These are phyloP conservation scores for Zygosaccharomyces siamensis DNA, from an alignment of 805 yeast species.

Conservation along the genomic window DNA sequence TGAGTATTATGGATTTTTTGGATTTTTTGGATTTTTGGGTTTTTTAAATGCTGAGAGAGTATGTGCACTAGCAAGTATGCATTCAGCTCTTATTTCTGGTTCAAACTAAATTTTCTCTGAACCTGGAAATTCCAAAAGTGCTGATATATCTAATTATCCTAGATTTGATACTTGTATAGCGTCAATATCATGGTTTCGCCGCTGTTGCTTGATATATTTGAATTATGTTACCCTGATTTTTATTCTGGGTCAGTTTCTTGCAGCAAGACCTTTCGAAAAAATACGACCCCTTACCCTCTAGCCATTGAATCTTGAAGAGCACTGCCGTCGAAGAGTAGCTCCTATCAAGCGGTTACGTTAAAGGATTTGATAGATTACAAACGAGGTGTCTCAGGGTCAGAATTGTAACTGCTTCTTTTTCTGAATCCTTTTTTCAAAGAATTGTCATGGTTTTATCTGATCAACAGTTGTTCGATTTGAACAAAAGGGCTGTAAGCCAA, in stretches of 20 bases:
- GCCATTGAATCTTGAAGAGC: not conserved
- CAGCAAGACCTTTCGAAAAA: slow-evolving; percentile 3
- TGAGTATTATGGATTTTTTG: too few species aligned
- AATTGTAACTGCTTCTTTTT: not conserved
- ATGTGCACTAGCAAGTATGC: too few species aligned
- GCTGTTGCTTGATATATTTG: not conserved
- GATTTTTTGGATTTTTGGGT: too few species aligned
- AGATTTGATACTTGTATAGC: not conserved
- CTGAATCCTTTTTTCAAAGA: not conserved
- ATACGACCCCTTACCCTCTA: slow-evolving; percentile 4
- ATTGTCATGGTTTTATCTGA: slow-evolving; percentile 33
- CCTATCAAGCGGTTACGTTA: not conserved
- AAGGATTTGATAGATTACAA: not conserved
- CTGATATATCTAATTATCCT: not conserved
- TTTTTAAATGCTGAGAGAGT: too few species aligned
- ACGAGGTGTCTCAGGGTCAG: not conserved
- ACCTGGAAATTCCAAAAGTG: too few species aligned
- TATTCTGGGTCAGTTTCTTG: not conserved
- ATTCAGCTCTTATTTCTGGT: not conserved
- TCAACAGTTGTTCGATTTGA: slow-evolving; percentile 56
- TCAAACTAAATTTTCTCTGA: not conserved
- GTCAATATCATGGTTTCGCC: not conserved
- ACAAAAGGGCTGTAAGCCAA: slow-evolving; percentile 86
- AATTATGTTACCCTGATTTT: not conserved
- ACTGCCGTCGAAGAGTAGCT: not conserved